Base-by-base conservation (phyloP, 2,329 filamentous ascomycete genomes). In the Sclerotinia sclerotiorum region DNA sequence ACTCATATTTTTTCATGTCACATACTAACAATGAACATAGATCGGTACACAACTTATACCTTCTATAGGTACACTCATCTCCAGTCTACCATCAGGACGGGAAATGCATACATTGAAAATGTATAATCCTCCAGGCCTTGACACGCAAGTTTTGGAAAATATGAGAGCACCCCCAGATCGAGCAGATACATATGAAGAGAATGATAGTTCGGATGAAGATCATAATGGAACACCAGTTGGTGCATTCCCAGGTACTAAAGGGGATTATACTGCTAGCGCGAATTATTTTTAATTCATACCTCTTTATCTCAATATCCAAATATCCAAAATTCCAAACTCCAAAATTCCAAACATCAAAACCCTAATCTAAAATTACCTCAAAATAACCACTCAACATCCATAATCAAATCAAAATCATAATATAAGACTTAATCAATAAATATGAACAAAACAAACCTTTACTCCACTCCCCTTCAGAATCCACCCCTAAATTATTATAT, bases 71-170 rank as follows among this genome's bases (percentile, higher is more conserved):
- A 86, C 90, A 0, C 81, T 97, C 13, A 80, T 97, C 5, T 85
- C 91, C 8, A 89, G 87, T 70, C 90, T 98, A 81, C 94, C 95
- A 0, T 94, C 91, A 1, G 94, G 94, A 1, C 87, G 94, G 71
- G 94, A 97, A 75, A 93, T 97, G 65, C 90, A 96, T 72, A 85
- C 83, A 0, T 81, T 92, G 48, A 89, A 89, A 74, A 83, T 87
- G 0, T 97, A 88, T 73, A 82, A 84, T 8, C 85, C 87, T 0
- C 90, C 90, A 0, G 78, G 80, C 1, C 80, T 97, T 15, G 90
- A 90, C 55, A 82, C 84, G 15, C 85, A 88, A 39, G 81, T 85
- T 0, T 80, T 98, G 15, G 86, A 89, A 63, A 80, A 81, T 2
- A 88, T 89, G 85, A 82, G 85, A 35, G 82, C 82, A 29, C 84